phyloP scores from a whole-genome alignment of 2,329 filamentous ascomycete species.

The Paecilomyces fulvus region DNA sequence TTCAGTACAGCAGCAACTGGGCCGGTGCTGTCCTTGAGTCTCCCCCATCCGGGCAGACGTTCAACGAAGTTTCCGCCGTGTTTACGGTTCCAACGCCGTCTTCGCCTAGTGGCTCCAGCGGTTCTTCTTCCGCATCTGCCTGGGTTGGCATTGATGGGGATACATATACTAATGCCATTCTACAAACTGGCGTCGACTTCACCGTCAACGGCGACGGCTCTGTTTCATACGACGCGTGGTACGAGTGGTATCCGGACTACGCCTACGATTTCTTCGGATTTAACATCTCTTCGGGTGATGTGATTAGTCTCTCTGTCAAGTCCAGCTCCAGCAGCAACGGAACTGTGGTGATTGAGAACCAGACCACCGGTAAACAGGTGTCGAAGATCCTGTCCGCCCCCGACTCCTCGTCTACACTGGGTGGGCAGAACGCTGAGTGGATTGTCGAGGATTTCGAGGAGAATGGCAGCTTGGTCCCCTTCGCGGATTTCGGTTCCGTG shows the following conservation, averaged over 20 bases:
- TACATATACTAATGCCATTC: constrained; percentile 45
- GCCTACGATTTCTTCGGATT: constrained; percentile 46
- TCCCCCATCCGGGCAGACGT: constrained; percentile 36
- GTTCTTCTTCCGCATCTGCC: constrained; percentile 42
- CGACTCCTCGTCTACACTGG: constrained; percentile 34
- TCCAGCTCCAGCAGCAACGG: constrained; percentile 37
- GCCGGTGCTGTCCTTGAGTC: constrained; percentile 47
- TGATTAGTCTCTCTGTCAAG: constrained; percentile 32
- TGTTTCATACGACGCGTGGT: constrained; percentile 50
- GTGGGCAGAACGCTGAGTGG: constrained; percentile 54
- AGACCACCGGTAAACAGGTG: constrained; percentile 44
- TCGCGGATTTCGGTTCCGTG: constrained; percentile 42
- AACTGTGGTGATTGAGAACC: constrained; percentile 44
- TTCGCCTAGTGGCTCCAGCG: constrained; percentile 28
- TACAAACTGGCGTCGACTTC: constrained; percentile 53
- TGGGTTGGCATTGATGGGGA: constrained; percentile 58
- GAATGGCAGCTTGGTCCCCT: constrained; percentile 30
- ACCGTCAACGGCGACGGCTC: constrained; percentile 32
- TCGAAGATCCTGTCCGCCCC: constrained; percentile 44
- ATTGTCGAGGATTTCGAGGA: constrained; percentile 51
- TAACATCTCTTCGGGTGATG: constrained; percentile 37
- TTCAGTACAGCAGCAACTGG: constrained; percentile 51
- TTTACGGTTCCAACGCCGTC: constrained; percentile 47
- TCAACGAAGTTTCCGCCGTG: constrained; percentile 35
- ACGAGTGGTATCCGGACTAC: constrained; percentile 53